Base-by-base conservation (phyloP, 345 rosid species). In the Microcos paniculata region DNA sequence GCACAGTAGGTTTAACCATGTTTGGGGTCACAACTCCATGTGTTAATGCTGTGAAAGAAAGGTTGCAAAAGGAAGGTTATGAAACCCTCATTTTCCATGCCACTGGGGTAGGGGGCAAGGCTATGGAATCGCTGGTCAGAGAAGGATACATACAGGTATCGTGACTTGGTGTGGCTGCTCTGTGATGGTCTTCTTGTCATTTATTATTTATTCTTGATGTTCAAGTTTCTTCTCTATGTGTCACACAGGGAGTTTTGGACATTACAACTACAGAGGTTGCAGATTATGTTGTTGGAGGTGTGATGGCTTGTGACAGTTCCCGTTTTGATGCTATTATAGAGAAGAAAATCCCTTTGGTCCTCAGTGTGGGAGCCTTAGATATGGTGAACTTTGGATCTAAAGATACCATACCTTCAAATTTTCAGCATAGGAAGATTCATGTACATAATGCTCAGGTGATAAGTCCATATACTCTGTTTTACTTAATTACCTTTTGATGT, bases 241-340 rank as follows among this genome's bases (percentile, higher is more conserved):
- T 65, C 35, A 4, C 15, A 35, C 80, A 92, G 97, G 97, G 97
- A 62, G 95, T 94, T 23, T 80, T 92, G 82, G 98, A 95, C 76
- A 77, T 92, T 70, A 95, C 98, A 46, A 92, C 98, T 4, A 95
- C 98, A 19, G 98, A 95, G 85, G 97, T 95, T 77, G 99, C 99
- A 57, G 99, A 92, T 86, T 84, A 90, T 81, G 61, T 92, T 3
- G 97, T 91, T 63, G 98, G 98, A 77, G 99, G 99, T 62, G 93
- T 89, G 77, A 92, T 92, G 97, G 94, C 99, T 70, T 91, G 99
- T 80, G 88, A 95, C 81, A 83, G 87, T 80, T 91, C 92, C 62
- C 97, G 97, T 55, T 95, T 93, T 75, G 91, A 93, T 82, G 88
- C 84, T 43, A 85, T 86, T 56, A 80, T 89, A 66, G 93, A 95